Evolutionary conservation across 2,329 filamentous ascomycete genomes (phyloP).

Genomic region (Penicillium fuscoglaucum): DNA sequence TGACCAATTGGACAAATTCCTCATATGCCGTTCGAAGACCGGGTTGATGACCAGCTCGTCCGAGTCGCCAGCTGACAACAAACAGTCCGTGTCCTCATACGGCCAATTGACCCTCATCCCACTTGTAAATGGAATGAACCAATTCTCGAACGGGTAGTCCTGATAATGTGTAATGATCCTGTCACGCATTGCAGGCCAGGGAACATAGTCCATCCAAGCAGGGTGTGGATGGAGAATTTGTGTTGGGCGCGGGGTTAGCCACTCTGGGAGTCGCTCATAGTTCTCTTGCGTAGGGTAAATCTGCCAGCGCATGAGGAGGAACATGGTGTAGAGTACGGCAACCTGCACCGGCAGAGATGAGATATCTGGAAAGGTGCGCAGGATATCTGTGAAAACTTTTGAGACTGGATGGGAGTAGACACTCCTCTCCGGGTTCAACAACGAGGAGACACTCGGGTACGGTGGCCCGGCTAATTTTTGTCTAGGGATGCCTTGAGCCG

Average conservation of each 20-base stretch:
- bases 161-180: constrained; percentile 56
- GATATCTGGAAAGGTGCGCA: constrained; percentile 79
- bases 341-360: constrained; percentile 77
- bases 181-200: constrained; percentile 76
- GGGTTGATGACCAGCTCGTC: constrained; percentile 79
- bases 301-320: constrained; percentile 81
- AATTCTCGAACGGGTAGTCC: constrained; percentile 70
- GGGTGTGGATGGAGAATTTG: constrained; percentile 71
- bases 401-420: constrained; percentile 72
- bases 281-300: constrained; percentile 77
- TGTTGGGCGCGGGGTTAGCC: constrained; percentile 64
- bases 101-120: constrained; percentile 81
- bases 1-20: constrained; percentile 77
- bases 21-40: constrained; percentile 77
- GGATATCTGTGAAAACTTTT: constrained; percentile 80
- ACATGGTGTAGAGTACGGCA: constrained; percentile 82
- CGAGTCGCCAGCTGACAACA: constrained; percentile 55
- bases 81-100: constrained; percentile 69
- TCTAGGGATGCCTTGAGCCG: constrained; percentile 64
- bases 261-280: constrained; percentile 73
- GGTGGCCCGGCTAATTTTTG: constrained; percentile 71
- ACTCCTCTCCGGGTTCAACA: constrained; percentile 69
- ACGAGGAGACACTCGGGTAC: constrained; percentile 76
- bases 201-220: constrained; percentile 78
- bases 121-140: constrained; percentile 78